Evolutionary conservation across 805 yeast species (phyloP), one percentile per base, ranked within the genome.

Genomic region (Saccharomycopsis javanensis): DNA sequence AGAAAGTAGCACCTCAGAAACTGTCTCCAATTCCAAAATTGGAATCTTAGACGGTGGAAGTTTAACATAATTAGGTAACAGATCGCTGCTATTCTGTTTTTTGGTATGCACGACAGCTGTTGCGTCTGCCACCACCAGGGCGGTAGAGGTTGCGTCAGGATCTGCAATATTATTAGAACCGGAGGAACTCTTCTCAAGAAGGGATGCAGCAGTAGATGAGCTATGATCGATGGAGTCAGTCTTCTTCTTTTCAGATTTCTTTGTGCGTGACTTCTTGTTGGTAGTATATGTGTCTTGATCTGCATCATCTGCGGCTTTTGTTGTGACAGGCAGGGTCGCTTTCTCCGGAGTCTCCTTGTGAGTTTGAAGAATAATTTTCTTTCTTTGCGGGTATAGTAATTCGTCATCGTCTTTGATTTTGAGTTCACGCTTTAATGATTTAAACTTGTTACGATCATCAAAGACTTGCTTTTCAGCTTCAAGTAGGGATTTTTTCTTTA

Each of bases 31-130:
- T 51, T 89, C 96, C 78, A 91, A 78, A 69, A 92, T 97, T 15
- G 98, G 97, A 61, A 92, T 87, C 70, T 89, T 88, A 1, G 96
- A 86, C 38, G 94, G 85, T 2, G 97, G 96, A 42, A 89, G 69
- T 64, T 86, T 85, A 63, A 89, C 95, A 72, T 90, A 87, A 42
- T 42, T 42, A 42, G 48, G 48, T 7, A 42, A 42, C 5, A 25
- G 8, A 42, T 42, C 48, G 28, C 48, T 20, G 2, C 42, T 7
- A n/a, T 35, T 20, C 28, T 42, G 48, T 42, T 42, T 42, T 7
- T 42, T 20, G 25, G 95, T 90, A 66, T 88, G 92, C 27, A 61
- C 55, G 37, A 60, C 60, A 53, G 57, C 55, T 35, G 25, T 62
- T 61, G 58, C 54, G 8, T 63, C 64, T 11, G 63, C 63, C 45